phyloP scores from a whole-genome alignment of 148 eudicot species.

The Nepenthes mirabilis region DNA sequence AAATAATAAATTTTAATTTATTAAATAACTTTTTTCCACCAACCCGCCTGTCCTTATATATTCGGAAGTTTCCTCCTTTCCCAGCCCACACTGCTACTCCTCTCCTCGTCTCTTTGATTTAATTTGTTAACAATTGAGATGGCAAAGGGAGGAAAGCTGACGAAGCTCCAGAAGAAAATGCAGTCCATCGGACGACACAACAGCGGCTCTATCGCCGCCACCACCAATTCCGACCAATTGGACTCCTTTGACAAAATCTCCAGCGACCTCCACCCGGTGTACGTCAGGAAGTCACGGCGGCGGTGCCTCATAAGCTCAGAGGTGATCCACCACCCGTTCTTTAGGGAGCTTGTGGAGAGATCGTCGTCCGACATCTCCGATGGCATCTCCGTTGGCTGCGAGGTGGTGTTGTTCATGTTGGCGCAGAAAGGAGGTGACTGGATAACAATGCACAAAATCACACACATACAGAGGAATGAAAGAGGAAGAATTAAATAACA shows the following conservation, averaged over 20 bases:
- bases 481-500: too few relatives aligned
- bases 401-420: conserved; percentile 16
- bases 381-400: conserved; percentile 11
- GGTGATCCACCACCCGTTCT: conserved; percentile 11
- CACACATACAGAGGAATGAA: too few relatives aligned
- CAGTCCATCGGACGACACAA: conserved; percentile 18
- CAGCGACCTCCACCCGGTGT: conserved; percentile 8
- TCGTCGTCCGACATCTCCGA: conserved; percentile 12
- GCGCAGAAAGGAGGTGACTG: too few relatives aligned
- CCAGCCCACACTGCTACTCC: too few relatives aligned
- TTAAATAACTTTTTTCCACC: too few relatives aligned
- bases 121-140: too few relatives aligned
- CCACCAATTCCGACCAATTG: not conserved
- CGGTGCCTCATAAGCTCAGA: conserved; percentile 6
- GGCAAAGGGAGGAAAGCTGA: conserved; percentile 29
- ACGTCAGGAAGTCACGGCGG: conserved; percentile 10
- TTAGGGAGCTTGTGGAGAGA: conserved; percentile 14
- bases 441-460: too few relatives aligned
- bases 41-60: too few relatives aligned
- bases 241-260: too few relatives aligned
- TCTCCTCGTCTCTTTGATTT: too few relatives aligned
- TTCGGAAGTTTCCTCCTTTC: too few relatives aligned
- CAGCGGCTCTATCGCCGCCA: conserved; percentile 4
- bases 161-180: conserved; percentile 24
- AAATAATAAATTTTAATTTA: too few relatives aligned